Evolutionary conservation across 106 monocot genomes (phyloP).

Genomic region (Posidonia australis): DNA sequence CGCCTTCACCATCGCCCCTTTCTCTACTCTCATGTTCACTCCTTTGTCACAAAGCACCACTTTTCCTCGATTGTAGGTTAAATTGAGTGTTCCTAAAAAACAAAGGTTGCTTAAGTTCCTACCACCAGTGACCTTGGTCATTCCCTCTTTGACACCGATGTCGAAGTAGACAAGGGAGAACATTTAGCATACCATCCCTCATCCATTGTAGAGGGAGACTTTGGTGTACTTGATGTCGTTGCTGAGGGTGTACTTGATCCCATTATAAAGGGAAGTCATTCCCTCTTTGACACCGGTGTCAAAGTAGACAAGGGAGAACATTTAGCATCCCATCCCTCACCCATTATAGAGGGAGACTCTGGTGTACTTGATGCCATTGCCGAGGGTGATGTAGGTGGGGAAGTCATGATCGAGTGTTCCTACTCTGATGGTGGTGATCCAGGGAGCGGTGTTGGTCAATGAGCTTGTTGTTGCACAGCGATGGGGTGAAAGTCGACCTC

Average conservation of each 20-base stretch:
- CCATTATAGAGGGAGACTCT: constrained; percentile 50
- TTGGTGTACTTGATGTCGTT: constrained; percentile 20
- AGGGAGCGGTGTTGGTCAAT: constrained; percentile 52
- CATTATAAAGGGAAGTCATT: too few relatives aligned
- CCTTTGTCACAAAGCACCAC: constrained; percentile 57
- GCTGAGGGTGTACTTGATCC: constrained; percentile 20
- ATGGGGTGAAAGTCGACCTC: constrained; percentile 31
- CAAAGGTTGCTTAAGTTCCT: constrained; percentile 11
- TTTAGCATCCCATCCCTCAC: constrained; percentile 9
- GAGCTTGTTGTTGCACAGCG: constrained; percentile 48
- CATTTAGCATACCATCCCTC: constrained; percentile 9
- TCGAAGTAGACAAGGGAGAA: constrained; percentile 8
- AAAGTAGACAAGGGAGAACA: constrained; percentile 8
- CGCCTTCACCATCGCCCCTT: constrained; percentile 36
- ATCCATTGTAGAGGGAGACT: constrained; percentile 41
- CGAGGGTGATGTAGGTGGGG: constrained; percentile 31
- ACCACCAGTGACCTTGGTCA: neutral
- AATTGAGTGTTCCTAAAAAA: constrained; percentile 16
- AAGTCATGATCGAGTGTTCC: constrained; percentile 54
- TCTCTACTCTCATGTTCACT: constrained; percentile 42
- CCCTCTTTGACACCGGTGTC: too few relatives aligned
- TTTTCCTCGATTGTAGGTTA: constrained; percentile 17
- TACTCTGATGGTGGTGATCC: constrained; percentile 52
- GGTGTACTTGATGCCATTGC: constrained; percentile 15
- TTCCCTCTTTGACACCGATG: too few relatives aligned